Evolutionary conservation across 163 green algal genomes (phyloP).

Genomic region (Chloromonas sp.): DNA sequence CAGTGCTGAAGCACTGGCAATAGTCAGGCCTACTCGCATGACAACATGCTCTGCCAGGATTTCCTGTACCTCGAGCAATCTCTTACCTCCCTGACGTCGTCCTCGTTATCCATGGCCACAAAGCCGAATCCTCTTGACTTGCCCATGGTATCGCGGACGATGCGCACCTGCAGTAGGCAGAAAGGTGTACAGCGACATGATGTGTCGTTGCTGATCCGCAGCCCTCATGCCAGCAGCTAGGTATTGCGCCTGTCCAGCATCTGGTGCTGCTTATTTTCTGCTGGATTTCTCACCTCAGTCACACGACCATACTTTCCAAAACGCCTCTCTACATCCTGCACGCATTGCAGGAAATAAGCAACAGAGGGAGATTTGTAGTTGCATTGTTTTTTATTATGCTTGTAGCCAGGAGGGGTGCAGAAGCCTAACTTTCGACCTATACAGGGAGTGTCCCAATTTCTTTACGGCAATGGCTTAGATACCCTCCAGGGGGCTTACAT

Average conservation of each 20-base stretch:
- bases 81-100: conserved; percentile 39
- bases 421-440: no score
- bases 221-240: neutral
- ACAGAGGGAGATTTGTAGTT: neutral
- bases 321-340: conserved; percentile 6
- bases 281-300: neutral
- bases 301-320: conserved; percentile 2
- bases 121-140: conserved; percentile 60
- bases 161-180: conserved; percentile 35
- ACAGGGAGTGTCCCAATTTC: no score
- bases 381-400: no score
- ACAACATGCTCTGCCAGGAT: neutral
- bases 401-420: no score
- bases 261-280: neutral
- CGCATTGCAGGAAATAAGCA: neutral
- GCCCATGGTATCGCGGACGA: conserved; percentile 51
- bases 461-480: no score
- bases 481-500: no score
- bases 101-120: conserved; percentile 47
- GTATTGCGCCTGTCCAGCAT: neutral
- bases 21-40: neutral
- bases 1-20: neutral
- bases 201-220: neutral
- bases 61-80: neutral
- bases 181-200: neutral